These are phyloP conservation scores for Candolleomyces aberdarensis DNA, from an alignment of 768 basidiomycete genomes.

Conservation along the genomic window DNA sequence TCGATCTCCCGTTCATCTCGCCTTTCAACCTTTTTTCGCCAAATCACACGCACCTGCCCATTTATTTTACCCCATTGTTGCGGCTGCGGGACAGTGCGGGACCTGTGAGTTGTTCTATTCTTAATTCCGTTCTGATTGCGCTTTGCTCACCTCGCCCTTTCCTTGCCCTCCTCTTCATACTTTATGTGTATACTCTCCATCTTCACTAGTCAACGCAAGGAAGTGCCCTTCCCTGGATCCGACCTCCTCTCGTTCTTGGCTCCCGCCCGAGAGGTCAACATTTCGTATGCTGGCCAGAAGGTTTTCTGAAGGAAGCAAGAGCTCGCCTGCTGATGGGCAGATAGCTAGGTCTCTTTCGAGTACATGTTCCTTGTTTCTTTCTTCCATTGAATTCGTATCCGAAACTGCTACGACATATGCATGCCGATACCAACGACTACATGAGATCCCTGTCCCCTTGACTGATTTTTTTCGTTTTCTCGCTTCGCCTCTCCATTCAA, in stretches of 20 bases:
- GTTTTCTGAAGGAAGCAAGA: neutral
- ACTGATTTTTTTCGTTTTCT: no score
- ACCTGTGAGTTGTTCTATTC: constrained; percentile 41
- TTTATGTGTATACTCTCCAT: neutral
- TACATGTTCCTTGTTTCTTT: neutral
- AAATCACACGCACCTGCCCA: no score
- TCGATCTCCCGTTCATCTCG: no score
- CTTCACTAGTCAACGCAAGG: constrained; percentile 19
- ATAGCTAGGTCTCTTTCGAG: neutral
- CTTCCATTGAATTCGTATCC: neutral
- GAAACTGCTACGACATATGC: no score
- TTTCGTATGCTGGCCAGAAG: neutral
- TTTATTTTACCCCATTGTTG: neutral
- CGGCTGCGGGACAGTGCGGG: constrained; percentile 45
- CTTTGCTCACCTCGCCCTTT: neutral
- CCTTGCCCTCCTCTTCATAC: neutral
- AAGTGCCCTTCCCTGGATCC: constrained; percentile 28
- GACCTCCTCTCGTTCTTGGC: constrained; percentile 17
- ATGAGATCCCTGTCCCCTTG: no score
- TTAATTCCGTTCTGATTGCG: neutral
- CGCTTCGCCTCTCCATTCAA: no score
- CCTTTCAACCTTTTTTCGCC: no score
- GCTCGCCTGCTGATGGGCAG: neutral
- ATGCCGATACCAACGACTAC: no score
- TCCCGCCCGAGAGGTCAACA: neutral